Conservation (phyloP, 2,329 filamentous ascomycete species). For the Pseudopithomyces chartarum region DNA sequence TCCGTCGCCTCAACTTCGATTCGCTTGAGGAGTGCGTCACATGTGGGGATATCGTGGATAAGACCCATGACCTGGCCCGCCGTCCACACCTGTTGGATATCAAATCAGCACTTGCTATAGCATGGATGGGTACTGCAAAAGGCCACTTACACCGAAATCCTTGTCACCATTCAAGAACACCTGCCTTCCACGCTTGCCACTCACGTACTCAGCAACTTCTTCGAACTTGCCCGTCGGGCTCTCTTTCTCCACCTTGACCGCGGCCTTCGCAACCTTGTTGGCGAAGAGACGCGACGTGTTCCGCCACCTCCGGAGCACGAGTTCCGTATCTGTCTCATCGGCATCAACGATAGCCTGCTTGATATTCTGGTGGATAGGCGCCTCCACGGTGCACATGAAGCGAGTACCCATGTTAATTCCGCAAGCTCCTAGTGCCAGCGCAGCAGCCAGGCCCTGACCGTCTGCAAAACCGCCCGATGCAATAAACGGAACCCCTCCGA, state of each 20-base stretch:
- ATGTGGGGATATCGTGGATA: constrained; percentile 58
- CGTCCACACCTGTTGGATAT: constrained; percentile 81
- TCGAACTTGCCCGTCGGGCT: constrained; percentile 85
- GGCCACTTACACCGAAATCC: constrained; percentile 67
- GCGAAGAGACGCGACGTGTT: constrained; percentile 89
- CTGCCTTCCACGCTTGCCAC: constrained; percentile 85
- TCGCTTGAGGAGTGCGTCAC: constrained; percentile 50
- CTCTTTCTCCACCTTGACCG: constrained; percentile 80
- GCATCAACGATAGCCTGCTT: constrained; percentile 90
- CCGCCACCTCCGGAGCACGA: constrained; percentile 87
- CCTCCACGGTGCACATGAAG: constrained; percentile 95
- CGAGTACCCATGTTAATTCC: constrained; percentile 99
- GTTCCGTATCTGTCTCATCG: constrained; percentile 86
- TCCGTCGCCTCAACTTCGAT: constrained; percentile 54
- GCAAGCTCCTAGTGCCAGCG: constrained; percentile 84
- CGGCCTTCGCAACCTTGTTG: constrained; percentile 85
- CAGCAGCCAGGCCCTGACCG: constrained; percentile 89
- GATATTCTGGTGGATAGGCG: constrained; percentile 90
- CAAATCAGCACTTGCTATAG: not conserved
- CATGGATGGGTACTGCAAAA: not conserved
- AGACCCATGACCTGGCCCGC: constrained; percentile 86
- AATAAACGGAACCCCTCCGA: constrained; percentile 83
- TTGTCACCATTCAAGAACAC: constrained; percentile 92
- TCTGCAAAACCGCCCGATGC: constrained; percentile 96
- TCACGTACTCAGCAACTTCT: constrained; percentile 85